Base-by-base conservation (phyloP, 768 basidiomycete genomes). In the Lentinula edodes region DNA sequence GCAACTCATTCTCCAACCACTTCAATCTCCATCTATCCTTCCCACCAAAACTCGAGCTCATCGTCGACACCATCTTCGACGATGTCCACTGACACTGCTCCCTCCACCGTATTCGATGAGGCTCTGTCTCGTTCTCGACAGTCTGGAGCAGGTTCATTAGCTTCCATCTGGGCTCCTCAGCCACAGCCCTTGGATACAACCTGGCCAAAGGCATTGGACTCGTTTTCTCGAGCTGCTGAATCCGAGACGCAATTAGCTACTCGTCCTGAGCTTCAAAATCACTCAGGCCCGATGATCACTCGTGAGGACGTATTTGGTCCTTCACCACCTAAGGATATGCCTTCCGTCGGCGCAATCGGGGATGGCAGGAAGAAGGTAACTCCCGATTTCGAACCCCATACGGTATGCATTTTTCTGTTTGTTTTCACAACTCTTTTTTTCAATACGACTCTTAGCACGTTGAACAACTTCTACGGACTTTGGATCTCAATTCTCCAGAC, bases 161-260 rank as follows among this genome's bases (percentile, higher is more conserved):
- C 79, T 13, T 90, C 89, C 55, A 92, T 93, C 64, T 93, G 90
- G 90, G 91, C 91, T 0, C 90, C 90, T 7, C 89, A 88, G 69
- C 88, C 89, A 3, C 89, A 87, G 70, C 82, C 83, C 5, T 80
- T 82, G 15, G 87, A 87, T 18, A 69, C 77, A 5, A 80, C 84
- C 12, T 93, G 90, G 90, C 87, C 89, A 20, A 79, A 78, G 62
- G 76, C 87, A 41, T 73, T 88, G 39, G 86, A 88, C 62, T 74
- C 86, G 4, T 87, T 87, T 66, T 80, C 81, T 58, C 80, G 82
- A 39, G 78, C 77, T 23, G 75, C 77, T 8, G 83, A 83, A 68
- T 75, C 68, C 46, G 72, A 78, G 12, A n/a, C 64, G 38, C 67
- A 75, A n/a, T 57, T 62, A 43, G 59, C 66, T 10, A 36, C 64